Evolutionary conservation across 2,329 filamentous ascomycete species (phyloP).

Genomic region (Verticillium tricorpus): DNA sequence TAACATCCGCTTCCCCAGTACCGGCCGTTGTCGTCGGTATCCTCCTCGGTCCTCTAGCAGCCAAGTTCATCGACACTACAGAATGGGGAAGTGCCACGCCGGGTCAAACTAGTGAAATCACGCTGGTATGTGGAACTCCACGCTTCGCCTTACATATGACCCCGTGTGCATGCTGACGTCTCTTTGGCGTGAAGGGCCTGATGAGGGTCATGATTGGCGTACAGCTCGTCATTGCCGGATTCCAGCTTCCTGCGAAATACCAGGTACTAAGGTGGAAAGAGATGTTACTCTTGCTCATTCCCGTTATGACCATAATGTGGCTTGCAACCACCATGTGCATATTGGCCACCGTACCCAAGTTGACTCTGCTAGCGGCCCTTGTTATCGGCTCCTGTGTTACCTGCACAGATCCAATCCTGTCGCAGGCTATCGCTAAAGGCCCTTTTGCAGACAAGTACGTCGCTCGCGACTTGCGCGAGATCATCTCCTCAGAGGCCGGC

Average conservation of each 20-base stretch:
- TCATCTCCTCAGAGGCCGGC: conserved; percentile 58
- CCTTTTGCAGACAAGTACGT: conserved; percentile 59
- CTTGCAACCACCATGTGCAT: conserved; percentile 52
- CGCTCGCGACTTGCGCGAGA: conserved; percentile 48
- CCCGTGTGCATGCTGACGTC: not conserved
- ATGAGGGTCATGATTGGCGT: conserved; percentile 55
- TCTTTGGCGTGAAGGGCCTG: conserved; percentile 27
- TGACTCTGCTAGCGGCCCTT: conserved; percentile 48
- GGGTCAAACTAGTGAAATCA: conserved; percentile 26
- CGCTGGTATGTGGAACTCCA: conserved; percentile 21
- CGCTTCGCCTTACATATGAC: not conserved
- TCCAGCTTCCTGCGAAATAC: conserved; percentile 55
- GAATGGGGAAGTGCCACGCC: conserved; percentile 29
- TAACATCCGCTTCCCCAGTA: conserved; percentile 28
- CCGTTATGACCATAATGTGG: conserved; percentile 60
- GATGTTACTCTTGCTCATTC: conserved; percentile 49
- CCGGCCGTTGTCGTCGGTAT: conserved; percentile 50
- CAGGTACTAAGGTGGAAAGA: conserved; percentile 42
- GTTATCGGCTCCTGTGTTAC: conserved; percentile 57
- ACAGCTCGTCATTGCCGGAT: conserved; percentile 57
- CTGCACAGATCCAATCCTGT: conserved; percentile 56
- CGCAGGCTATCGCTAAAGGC: conserved; percentile 57
- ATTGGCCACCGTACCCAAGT: conserved; percentile 45
- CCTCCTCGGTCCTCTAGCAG: conserved; percentile 46
- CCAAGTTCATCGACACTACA: conserved; percentile 43